Evolutionary conservation across 768 basidiomycete genomes (phyloP).

Genomic region (Agaricus sinodeliciosus): DNA sequence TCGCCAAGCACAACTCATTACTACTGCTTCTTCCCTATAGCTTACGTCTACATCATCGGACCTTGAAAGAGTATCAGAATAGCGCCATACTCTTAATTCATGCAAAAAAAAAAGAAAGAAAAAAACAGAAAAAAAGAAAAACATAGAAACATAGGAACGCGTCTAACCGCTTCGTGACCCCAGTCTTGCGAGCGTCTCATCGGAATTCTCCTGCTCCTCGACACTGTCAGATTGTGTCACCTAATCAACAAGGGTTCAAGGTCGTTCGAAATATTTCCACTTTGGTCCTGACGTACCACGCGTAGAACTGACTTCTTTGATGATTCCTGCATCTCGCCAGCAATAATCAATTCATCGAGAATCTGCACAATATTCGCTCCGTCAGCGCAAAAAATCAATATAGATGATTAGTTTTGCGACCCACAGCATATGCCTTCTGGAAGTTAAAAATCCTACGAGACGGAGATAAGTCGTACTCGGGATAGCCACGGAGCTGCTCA

Average conservation of each 20-base stretch:
- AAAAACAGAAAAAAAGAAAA: constrained; percentile 14
- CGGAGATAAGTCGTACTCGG: constrained; percentile 2
- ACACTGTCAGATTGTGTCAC: constrained; percentile 81
- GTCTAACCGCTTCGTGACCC: constrained; percentile 67
- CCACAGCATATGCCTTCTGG: constrained; percentile 94
- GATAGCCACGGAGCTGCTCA: constrained; percentile 24
- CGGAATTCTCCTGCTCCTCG: constrained; percentile 81
- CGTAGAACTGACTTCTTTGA: constrained; percentile 85
- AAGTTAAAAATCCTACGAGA: constrained; percentile 91
- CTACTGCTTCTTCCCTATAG: background rate
- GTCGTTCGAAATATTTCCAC: background rate
- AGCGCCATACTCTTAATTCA: constrained; percentile 12
- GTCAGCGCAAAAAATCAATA: constrained; percentile 5
- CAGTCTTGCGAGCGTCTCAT: constrained; percentile 73
- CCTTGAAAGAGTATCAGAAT: constrained; percentile 26
- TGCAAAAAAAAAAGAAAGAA: constrained; percentile 3
- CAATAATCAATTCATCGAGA: constrained; percentile 93
- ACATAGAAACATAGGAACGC: constrained; percentile 9
- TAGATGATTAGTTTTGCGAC: constrained; percentile 10
- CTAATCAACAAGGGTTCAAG: constrained; percentile 28
- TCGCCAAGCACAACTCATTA: background rate
- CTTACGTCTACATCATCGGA: constrained; percentile 43
- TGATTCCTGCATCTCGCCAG: constrained; percentile 96
- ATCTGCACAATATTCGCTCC: constrained; percentile 37
- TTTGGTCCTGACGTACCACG: constrained; percentile 27